Evolutionary conservation across 1,139 yeast genomes (phyloP).

Genomic region (Pichia terricola): DNA sequence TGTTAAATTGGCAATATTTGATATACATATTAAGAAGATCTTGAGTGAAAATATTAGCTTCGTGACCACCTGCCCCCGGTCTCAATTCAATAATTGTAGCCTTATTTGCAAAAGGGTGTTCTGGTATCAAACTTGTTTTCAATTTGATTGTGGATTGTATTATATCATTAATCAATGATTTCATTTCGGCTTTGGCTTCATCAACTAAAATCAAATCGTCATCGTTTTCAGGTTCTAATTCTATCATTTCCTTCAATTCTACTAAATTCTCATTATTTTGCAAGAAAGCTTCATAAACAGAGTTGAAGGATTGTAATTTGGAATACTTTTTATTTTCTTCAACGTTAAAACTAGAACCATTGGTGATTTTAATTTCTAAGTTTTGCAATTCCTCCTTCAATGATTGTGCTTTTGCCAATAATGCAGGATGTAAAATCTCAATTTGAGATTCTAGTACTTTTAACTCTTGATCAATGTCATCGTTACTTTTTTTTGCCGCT

Average conservation of each 20-base stretch:
- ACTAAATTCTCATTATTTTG: conserved; percentile 19
- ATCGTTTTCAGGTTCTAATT: conserved; percentile 28
- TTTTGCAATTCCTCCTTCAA: conserved; percentile 40
- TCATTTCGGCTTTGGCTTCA: conserved; percentile 41
- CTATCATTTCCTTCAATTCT: conserved; percentile 24
- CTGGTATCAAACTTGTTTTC: conserved; percentile 57
- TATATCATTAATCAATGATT: conserved; percentile 30
- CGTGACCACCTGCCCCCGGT: conserved; percentile 96
- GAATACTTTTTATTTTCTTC: conserved; percentile 50
- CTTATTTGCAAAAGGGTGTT: conserved; percentile 65
- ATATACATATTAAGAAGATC: conserved; percentile 78
- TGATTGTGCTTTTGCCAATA: conserved; percentile 51
- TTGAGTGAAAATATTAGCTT: conserved; percentile 77
- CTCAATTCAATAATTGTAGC: conserved; percentile 77
- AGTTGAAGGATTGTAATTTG: conserved; percentile 43
- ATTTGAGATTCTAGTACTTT: conserved; percentile 1
- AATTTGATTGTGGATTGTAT: conserved; percentile 34
- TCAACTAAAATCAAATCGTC: conserved; percentile 27
- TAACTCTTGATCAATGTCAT: background rate
- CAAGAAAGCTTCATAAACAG: conserved; percentile 40
- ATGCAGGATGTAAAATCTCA: conserved; percentile 35
- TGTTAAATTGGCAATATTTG: conserved; percentile 52
- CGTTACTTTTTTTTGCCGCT: too few species aligned
- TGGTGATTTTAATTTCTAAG: conserved; percentile 39
- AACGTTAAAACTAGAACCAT: conserved; percentile 41